Evolutionary conservation across 495 filamentous ascomycete species (phyloP).

Genomic region (Penicilliopsis zonata): DNA sequence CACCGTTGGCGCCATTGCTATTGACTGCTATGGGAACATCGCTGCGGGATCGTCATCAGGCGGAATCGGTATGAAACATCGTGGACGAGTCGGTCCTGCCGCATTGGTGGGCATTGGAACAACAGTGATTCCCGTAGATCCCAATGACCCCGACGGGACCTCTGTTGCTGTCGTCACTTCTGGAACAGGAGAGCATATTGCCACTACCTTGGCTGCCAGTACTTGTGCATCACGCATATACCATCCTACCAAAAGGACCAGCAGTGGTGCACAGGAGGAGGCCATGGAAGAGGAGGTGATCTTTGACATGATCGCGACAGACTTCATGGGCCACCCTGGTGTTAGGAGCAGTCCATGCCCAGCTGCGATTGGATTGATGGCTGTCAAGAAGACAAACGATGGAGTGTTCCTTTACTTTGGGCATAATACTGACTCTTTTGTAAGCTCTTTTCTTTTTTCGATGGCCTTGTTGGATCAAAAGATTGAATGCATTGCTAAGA

Average conservation of each 20-base stretch:
- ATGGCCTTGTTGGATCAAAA: too few species aligned
- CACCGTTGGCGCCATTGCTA: slow-evolving; percentile 88
- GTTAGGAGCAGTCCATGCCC: slow-evolving; percentile 56
- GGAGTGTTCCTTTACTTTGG: slow-evolving; percentile 74
- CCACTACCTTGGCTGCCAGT: slow-evolving; percentile 72
- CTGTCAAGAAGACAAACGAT: slow-evolving; percentile 60
- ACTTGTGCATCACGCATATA: slow-evolving; percentile 70
- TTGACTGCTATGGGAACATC: slow-evolving; percentile 75
- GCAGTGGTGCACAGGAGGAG: slow-evolving; percentile 46
- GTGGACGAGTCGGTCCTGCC: slow-evolving; percentile 80
- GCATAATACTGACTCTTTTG: slow-evolving; percentile 88
- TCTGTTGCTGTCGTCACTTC: slow-evolving; percentile 72
- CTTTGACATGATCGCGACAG: slow-evolving; percentile 54
- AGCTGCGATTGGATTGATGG: slow-evolving; percentile 74
- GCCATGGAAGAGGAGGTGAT: slow-evolving; percentile 63
- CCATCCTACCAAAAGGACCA: slow-evolving; percentile 44
- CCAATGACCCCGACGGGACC: slow-evolving; percentile 44
- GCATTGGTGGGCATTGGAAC: slow-evolving; percentile 87
- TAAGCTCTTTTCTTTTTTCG: slow-evolving; percentile 26
- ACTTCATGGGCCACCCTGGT: slow-evolving; percentile 77
- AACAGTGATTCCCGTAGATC: slow-evolving; percentile 62
- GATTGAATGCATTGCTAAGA: background rate
- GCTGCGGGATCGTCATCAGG: slow-evolving; percentile 96
- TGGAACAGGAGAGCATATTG: slow-evolving; percentile 96
- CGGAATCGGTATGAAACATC: slow-evolving; percentile 98